Base-by-base conservation (phyloP, 768 basidiomycete genomes). In the Gymnopilus junonius region DNA sequence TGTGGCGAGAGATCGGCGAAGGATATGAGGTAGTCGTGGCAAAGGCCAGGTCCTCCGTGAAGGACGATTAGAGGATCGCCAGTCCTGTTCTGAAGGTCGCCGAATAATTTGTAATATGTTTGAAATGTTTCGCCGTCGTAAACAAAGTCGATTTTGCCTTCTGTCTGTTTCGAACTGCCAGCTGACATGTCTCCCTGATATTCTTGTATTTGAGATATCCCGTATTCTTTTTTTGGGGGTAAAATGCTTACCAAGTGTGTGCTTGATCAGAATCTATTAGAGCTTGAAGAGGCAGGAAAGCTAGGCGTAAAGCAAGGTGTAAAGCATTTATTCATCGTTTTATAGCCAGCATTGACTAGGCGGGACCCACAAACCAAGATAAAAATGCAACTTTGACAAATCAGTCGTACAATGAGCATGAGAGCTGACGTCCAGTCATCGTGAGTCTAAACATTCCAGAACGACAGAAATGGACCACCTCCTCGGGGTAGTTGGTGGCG, bases 41-140 rank as follows among this genome's bases (percentile, higher is more conserved):
- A 65, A 5, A 75, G 59, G 3, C 86, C 85, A 11, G 85, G 85
- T 6, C 85, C 86, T 5, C 84, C 85, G 62, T 87, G 86, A 5
- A 87, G 73, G 8, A 76, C 72, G 62, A 87, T 73, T 56, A 87
- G 75, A 7, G 86, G 84, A 5, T 73, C 70, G 27, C 34, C 51
- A 11, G 67, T 67, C 12, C 69, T 63, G 23, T 57, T 58, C 53
- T 71, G 63, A 61, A 83, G 75, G 64, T 81, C 75, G 35, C 83
- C 83, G 63, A 78, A 64, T 61, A 82, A 62, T 67, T 81, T 80
- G 76, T 83, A 85, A 75, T 79, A 84, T 14, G 83, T 85, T 63
- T 82, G 58, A 50, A 64, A 66, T 14, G 45, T 59, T 29, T 66
- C 59, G 10, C 67, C 67, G 29, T 68, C 56, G 25, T 58, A 58